Percentiles rank a stretch among this genome's conserved stretches.
phyloP scores from a whole-genome alignment of 2,329 filamentous ascomycete species.

The Xylariaceae sp. region DNA sequence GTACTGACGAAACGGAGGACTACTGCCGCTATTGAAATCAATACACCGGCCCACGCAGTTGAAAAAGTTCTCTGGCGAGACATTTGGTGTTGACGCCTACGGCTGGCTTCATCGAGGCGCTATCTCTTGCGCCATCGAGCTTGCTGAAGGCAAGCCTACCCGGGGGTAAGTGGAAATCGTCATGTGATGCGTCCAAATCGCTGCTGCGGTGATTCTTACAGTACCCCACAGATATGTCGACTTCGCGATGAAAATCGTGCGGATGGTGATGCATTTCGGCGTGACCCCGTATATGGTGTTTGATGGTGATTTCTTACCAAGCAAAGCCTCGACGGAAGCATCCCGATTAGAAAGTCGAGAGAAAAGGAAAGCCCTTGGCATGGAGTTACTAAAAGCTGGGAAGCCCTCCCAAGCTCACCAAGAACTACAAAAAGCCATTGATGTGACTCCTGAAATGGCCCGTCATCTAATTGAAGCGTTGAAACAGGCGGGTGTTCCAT shows the following conservation, averaged over 20 bases:
- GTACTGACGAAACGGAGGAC: constrained; percentile 44
- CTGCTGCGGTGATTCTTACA: too few relatives aligned
- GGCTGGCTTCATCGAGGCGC: constrained; percentile 96
- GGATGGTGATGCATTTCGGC: constrained; percentile 91
- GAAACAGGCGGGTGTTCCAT: constrained; percentile 73
- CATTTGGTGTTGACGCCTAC: constrained; percentile 92
- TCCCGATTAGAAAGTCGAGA: constrained; percentile 71
- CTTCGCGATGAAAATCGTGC: constrained; percentile 83
- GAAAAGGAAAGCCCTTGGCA: constrained; percentile 69
- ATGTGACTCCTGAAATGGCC: constrained; percentile 96
- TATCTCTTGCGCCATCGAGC: constrained; percentile 82
- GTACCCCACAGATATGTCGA: constrained; percentile 67
- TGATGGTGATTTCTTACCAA: constrained; percentile 91
- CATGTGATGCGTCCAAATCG: too few relatives aligned
- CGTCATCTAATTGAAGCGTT: constrained; percentile 85
- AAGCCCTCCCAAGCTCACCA: constrained; percentile 74
- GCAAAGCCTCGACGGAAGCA: constrained; percentile 83
- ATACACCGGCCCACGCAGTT: constrained; percentile 87
- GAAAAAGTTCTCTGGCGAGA: constrained; percentile 83
- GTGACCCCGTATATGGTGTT: constrained; percentile 95
- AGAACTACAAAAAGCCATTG: constrained; percentile 91
- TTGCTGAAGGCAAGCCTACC: constrained; percentile 84
- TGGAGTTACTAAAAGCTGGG: constrained; percentile 77
- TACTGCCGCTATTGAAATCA: constrained; percentile 89
- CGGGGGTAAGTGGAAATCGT: constrained; percentile 59